Conservation (phyloP, 176 grass and related monocot genomes). For the Oryza rufipogon region DNA sequence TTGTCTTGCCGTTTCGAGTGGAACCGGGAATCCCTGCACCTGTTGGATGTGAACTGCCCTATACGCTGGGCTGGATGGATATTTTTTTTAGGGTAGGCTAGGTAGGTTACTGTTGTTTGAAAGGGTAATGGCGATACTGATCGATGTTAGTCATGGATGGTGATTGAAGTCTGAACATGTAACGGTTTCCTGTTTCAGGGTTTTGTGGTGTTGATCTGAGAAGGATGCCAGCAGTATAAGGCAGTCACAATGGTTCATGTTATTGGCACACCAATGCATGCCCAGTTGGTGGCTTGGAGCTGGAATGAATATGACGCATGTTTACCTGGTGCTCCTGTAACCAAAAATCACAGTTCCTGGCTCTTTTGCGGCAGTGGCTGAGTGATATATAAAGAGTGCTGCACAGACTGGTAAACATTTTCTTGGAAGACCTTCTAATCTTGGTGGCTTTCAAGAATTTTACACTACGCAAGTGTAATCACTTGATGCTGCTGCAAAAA, state of each 20-base stretch:
- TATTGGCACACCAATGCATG: slow-evolving; percentile 34
- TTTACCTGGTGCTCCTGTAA: neutral
- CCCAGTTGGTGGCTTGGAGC: slow-evolving; percentile 27
- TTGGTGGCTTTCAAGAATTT: slow-evolving; percentile 11
- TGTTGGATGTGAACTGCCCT: slow-evolving; percentile 35
- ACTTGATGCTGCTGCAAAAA: slow-evolving; percentile 43
- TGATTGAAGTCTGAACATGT: slow-evolving; percentile 21
- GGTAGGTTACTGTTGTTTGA: slow-evolving; percentile 12
- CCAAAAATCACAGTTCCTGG: neutral
- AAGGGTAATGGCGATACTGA: neutral
- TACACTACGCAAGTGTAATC: slow-evolving; percentile 4
- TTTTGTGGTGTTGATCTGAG: slow-evolving; percentile 35
- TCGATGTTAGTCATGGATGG: neutral
- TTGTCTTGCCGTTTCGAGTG: slow-evolving; percentile 45
- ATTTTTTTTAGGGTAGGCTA: slow-evolving; percentile 30
- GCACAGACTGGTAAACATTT: slow-evolving; percentile 7
- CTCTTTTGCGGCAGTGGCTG: neutral
- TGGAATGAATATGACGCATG: slow-evolving; percentile 31
- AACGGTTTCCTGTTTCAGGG: slow-evolving; percentile 24
- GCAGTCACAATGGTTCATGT: slow-evolving; percentile 32
- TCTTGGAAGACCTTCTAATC: slow-evolving; percentile 26
- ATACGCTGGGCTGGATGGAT: slow-evolving; percentile 16
- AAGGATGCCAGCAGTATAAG: slow-evolving; percentile 46
- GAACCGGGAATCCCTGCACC: slow-evolving; percentile 39
- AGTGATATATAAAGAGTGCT: slow-evolving; percentile 24